Evolutionary conservation across 2,329 filamentous ascomycete genomes (phyloP), one percentile per base, ranked within the genome.

Genomic region (Trichothecium sympodiale): DNA sequence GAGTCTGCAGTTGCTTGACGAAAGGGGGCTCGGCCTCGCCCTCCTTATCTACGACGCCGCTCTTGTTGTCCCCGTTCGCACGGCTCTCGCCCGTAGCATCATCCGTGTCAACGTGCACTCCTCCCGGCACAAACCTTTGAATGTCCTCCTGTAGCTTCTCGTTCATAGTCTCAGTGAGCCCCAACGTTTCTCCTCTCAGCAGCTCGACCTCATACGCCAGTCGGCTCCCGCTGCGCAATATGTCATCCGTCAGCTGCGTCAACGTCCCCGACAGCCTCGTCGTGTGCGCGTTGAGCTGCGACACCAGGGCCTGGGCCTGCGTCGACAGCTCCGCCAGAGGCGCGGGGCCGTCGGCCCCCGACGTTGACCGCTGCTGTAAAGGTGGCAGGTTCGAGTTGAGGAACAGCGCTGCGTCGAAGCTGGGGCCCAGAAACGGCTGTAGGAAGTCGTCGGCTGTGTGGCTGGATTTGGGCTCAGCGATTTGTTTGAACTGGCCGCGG

Each of bases 181-280:
- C 72, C 32, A 87, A 61, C 3, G 86, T 83, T 59, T 95, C 88
- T 43, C 88, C 88, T n/a, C 87, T 76, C 33, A 96, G 60, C 14
- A 96, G 73, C 58, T 96, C 89, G 15, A 96, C 89, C 59, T 96
- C 85, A 52, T 98, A 98, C 15, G 88, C 86, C 38, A 98, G 64
- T 4, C 89, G 74, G 44, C 84, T 86, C 17, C 88, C 85, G 50
- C 85, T 88, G 38, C 91, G 76, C 42, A 98, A 61, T 43, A 98
- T 96, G 46, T 96, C 91, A 56, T 98, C 89, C 9, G 91, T 95
- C 40, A 96, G 67, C 50, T 89, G 80, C 23, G 87, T 94, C 39
- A 98, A 69, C 31, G 79, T 83, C 36, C 71, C 77, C 12, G 87
- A 86, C 7, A 95, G 65, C 31, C 87, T 75, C 14, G 85, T 81